Evolutionary conservation across 2,329 filamentous ascomycete genomes (phyloP), one percentile per base, ranked within the genome.

Genomic region (Annulohypoxylon truncatum): DNA sequence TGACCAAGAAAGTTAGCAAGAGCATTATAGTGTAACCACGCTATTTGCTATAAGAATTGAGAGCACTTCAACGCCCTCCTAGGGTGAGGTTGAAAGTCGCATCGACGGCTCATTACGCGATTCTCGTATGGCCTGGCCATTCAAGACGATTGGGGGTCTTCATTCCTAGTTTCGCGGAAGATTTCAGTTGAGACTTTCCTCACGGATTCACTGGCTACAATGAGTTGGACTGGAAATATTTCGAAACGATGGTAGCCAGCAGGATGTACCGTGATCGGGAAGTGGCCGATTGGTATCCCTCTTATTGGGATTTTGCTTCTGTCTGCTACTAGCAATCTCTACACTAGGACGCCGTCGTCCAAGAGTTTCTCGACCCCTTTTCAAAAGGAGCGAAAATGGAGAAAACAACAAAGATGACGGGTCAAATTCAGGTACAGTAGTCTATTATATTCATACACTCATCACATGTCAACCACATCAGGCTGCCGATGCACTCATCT

Each of bases 321-420:
- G 28, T 58, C 64, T 67, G 44, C 51, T 62, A 51, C 51, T 12
- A 51, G 31, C 15, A 15, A 2, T 4, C 38, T 2, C 26, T 81
- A 47, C 81, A 79, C 64, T 85, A 81, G 80, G 68, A 73, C 61
- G 57, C 73, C 2, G 29, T 68, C 22, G 54, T 81, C 42, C 64
- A 68, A 35, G 76, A 77, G 29, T 81, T 81, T 71, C 61, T 84
- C 31, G 73, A 80, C 48, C 73, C 74, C 1, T 76, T 70, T 47
- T 77, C 77, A 9, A 75, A 74, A 4, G 79, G 79, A 63, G 66
- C 82, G 13, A 72, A 72, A 56, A 82, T 82, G 81, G 81, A 84
- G 57, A 68, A 64, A 40, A 75, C 75, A 8, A 52, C 74, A 77
- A 20, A 80, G 75, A 66, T 79, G 75, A 73, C 80, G 75, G 73